phyloP scores from a whole-genome alignment of 768 basidiomycete genomes.

The Collybia sp. region DNA sequence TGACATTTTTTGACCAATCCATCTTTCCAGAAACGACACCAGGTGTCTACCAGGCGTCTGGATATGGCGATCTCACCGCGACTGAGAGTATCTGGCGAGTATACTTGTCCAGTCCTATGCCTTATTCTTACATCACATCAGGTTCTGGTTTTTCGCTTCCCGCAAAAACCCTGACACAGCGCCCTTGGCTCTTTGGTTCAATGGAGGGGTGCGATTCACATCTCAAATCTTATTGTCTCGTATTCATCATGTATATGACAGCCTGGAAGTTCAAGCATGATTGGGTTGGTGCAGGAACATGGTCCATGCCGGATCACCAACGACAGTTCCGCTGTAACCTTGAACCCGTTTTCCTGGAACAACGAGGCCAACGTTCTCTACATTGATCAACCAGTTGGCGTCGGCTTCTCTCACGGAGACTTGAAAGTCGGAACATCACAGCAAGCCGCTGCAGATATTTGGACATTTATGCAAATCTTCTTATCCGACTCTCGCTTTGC shows the following conservation, averaged over 20 bases:
- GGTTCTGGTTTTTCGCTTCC: slow-evolving; percentile 70
- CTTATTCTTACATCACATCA: slow-evolving; percentile 12
- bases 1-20: too few species aligned
- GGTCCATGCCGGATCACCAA: neutral
- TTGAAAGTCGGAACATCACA: neutral
- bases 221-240: too few species aligned
- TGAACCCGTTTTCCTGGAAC: neutral
- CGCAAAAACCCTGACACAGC: slow-evolving; percentile 57
- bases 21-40: slow-evolving; percentile 46
- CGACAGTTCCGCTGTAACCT: neutral
- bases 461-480: slow-evolving; percentile 1
- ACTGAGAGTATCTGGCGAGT: slow-evolving; percentile 54
- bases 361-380: slow-evolving; percentile 18
- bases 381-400: slow-evolving; percentile 3
- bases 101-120: neutral
- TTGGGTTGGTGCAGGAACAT: slow-evolving; percentile 67
- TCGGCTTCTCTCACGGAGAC: slow-evolving; percentile 1
- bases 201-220: slow-evolving; percentile 42
- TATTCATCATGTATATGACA: slow-evolving; percentile 8
- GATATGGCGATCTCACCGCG: slow-evolving; percentile 56
- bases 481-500: neutral
- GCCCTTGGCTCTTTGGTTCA: slow-evolving; percentile 65
- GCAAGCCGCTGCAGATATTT: neutral
- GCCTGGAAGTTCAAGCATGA: slow-evolving; percentile 53
- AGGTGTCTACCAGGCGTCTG: slow-evolving; percentile 58